Evolutionary conservation across 129 eudicot species (phyloP).

Genomic region (Silybum marianum): DNA sequence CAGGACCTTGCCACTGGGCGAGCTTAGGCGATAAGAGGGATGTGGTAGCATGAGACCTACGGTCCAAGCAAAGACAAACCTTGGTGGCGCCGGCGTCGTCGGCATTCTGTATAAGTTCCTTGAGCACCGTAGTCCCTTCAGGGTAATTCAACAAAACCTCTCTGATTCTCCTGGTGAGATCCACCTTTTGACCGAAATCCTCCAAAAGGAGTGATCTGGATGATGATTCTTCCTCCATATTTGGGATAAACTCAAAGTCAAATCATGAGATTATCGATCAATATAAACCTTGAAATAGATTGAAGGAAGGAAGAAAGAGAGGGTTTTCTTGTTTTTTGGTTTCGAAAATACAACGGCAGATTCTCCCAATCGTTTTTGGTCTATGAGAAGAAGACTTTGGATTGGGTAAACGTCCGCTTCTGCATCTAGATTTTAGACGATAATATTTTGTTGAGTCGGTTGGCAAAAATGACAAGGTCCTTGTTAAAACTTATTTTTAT

Average conservation of each 20-base stretch:
- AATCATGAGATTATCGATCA: constrained; percentile 21
- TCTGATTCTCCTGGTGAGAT: constrained; percentile 88
- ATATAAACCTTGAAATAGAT: not conserved
- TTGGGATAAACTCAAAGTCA: constrained; percentile 5
- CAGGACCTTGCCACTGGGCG: constrained; percentile 96
- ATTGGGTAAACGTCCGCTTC: constrained; percentile 31
- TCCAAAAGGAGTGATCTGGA: constrained; percentile 60
- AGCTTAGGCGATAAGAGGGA: constrained; percentile 63
- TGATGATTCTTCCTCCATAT: constrained; percentile 27
- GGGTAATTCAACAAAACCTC: constrained; percentile 91
- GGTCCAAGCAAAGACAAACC: constrained; percentile 82
- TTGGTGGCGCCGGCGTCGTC: constrained; percentile 99
- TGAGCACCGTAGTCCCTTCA: constrained; percentile 94
- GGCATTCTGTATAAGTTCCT: constrained; percentile 94
- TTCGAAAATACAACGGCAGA: not conserved
- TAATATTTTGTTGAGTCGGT: not conserved
- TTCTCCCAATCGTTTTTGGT: constrained; percentile 6
- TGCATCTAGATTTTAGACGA: not conserved
- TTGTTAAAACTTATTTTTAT: too few species aligned
- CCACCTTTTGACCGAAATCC: constrained; percentile 98
- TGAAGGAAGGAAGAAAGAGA: not conserved
- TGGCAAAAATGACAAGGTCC: too few species aligned
- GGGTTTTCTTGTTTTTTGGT: constrained; percentile 10
- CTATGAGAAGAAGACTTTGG: constrained; percentile 16
- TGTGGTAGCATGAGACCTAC: constrained; percentile 53